These are phyloP conservation scores for Monilinia polystroma DNA, from an alignment of 2,329 filamentous ascomycete genomes.

Conservation along the genomic window DNA sequence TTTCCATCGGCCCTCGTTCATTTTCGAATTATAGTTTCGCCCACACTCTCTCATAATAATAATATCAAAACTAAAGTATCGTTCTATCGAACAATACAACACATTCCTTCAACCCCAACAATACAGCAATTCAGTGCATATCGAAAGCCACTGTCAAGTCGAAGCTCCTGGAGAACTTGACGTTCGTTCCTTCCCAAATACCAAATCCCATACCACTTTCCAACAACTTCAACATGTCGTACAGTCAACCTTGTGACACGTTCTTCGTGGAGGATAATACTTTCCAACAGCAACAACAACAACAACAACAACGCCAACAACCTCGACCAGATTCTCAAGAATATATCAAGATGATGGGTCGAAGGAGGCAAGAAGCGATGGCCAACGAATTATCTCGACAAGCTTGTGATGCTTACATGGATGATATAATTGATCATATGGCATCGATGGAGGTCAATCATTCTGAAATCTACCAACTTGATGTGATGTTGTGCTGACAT, in stretches of 20 bases:
- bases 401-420: conserved; percentile 86
- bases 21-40: conserved; percentile 34
- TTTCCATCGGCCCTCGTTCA: conserved; percentile 35
- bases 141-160: conserved; percentile 36
- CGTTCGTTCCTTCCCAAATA: conserved; percentile 38
- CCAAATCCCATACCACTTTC: conserved; percentile 22
- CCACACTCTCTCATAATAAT: conserved; percentile 40
- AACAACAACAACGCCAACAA: conserved; percentile 28
- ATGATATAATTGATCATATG: conserved; percentile 94
- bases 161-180: conserved; percentile 43
- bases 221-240: conserved; percentile 35
- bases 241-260: conserved; percentile 58
- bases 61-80: conserved; percentile 32
- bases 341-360: conserved; percentile 73
- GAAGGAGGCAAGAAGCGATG: conserved; percentile 82
- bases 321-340: conserved; percentile 55
- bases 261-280: conserved; percentile 63
- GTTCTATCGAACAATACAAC: conserved; percentile 31
- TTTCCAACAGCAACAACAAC: conserved; percentile 12
- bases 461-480: conserved; percentile 24
- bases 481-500: conserved; percentile 37
- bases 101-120: conserved; percentile 37
- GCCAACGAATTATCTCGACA: conserved; percentile 83
- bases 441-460: conserved; percentile 76
- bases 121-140: conserved; percentile 33